Evolutionary conservation across 257 asterid genomes (phyloP).

Genomic region (Capsicum baccatum): DNA sequence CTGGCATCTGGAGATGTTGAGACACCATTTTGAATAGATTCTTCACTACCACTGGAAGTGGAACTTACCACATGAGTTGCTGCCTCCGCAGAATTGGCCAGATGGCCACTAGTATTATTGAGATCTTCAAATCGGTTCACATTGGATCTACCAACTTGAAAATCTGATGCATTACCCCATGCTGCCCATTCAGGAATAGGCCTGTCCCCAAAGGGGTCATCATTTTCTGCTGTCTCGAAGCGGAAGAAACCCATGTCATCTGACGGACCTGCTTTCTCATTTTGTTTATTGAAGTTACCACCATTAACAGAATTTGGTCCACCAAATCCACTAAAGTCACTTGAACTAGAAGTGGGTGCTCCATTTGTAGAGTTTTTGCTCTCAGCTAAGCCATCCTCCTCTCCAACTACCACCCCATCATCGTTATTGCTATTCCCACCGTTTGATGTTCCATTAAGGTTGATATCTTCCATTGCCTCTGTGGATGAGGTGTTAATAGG

Average conservation of each 20-base stretch:
- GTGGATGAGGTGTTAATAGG: constrained; percentile 62
- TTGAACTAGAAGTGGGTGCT: constrained; percentile 43
- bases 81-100: constrained; percentile 38
- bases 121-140: constrained; percentile 77
- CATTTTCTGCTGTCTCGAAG: constrained; percentile 70
- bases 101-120: constrained; percentile 32
- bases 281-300: constrained; percentile 28
- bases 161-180: constrained; percentile 75
- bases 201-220: constrained; percentile 78
- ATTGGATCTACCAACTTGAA: constrained; percentile 62
- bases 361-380: constrained; percentile 44
- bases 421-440: constrained; percentile 59
- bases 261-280: constrained; percentile 47
- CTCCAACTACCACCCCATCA: constrained; percentile 92
- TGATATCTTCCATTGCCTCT: constrained; percentile 60
- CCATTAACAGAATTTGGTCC: constrained; percentile 40
- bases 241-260: constrained; percentile 64
- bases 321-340: constrained; percentile 39
- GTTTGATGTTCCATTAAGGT: constrained; percentile 58
- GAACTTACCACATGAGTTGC: constrained; percentile 36
- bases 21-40: constrained; percentile 51
- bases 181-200: constrained; percentile 96
- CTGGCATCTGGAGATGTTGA: constrained; percentile 42
- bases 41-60: constrained; percentile 45
- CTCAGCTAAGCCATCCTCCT: constrained; percentile 61